Evolutionary conservation across 164 flowering plant genomes (phyloP).

Genomic region (Piper betle): DNA sequence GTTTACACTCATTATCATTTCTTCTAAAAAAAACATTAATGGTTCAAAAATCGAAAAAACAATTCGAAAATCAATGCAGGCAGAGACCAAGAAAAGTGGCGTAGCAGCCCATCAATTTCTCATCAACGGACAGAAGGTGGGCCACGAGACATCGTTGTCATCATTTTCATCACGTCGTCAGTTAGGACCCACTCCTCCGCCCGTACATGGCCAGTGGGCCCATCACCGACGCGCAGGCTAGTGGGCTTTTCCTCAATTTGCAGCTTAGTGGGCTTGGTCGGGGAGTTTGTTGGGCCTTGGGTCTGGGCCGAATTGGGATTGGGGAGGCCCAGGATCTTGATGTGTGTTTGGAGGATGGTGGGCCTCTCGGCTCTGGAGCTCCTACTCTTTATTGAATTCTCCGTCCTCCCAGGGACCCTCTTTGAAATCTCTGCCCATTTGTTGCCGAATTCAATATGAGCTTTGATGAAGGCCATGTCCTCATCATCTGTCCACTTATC

Average conservation of each 20-base stretch:
- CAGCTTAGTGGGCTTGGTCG: neutral
- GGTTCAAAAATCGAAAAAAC: too few species aligned
- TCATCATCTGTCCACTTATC: constrained; percentile 77
- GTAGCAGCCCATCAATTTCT: constrained; percentile 3
- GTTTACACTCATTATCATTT: too few species aligned
- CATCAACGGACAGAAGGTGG: constrained; percentile 11
- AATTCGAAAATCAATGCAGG: too few species aligned
- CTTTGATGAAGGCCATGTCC: constrained; percentile 42
- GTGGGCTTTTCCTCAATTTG: neutral
- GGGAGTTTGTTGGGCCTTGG: neutral
- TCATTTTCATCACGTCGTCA: constrained; percentile 21
- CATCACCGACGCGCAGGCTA: too few species aligned
- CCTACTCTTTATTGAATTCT: constrained; percentile 54
- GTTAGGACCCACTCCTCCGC: constrained; percentile 8
- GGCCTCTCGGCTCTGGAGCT: constrained; percentile 22
- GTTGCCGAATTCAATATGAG: constrained; percentile 68
- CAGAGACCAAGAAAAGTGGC: too few species aligned
- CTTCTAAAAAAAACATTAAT: too few species aligned
- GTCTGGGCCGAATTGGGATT: neutral
- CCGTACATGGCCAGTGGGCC: too few species aligned
- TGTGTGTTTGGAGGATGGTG: constrained; percentile 55
- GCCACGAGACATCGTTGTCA: neutral
- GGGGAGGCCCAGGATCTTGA: constrained; percentile 37
- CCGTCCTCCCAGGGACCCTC: constrained; percentile 67
- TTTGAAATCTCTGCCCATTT: constrained; percentile 90